These are phyloP conservation scores for Basipetospora sp. DNA, from an alignment of 2,329 filamentous ascomycete genomes.

Conservation along the genomic window DNA sequence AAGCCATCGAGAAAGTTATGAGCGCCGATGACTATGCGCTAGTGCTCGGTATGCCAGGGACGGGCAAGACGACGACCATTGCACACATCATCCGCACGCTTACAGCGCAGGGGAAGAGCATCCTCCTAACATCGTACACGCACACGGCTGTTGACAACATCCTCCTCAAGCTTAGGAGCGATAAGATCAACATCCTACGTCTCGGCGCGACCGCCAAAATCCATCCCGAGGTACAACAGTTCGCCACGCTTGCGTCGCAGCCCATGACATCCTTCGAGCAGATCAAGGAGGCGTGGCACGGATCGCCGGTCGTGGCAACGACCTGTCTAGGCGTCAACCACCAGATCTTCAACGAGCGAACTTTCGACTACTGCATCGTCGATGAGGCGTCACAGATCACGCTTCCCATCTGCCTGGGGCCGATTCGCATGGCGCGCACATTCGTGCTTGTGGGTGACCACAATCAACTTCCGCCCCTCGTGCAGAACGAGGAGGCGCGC, in stretches of 20 bases:
- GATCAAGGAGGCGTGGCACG: conserved; percentile 69
- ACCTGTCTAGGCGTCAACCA: conserved; percentile 90
- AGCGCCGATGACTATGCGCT: conserved; percentile 87
- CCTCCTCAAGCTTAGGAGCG: conserved; percentile 71
- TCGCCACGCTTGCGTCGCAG: conserved; percentile 63
- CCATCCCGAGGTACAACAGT: conserved; percentile 73
- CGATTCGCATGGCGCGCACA: conserved; percentile 78
- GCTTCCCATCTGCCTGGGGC: conserved; percentile 81
- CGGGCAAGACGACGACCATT: conserved; percentile 95
- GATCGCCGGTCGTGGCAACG: conserved; percentile 78
- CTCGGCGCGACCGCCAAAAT: conserved; percentile 75
- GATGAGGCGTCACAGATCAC: conserved; percentile 98
- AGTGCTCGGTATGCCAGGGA: conserved; percentile 96
- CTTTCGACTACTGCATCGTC: conserved; percentile 96
- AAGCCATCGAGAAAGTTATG: conserved; percentile 88
- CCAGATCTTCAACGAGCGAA: conserved; percentile 69
- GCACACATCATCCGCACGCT: conserved; percentile 90
- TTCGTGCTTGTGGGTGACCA: conserved; percentile 96
- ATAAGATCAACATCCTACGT: conserved; percentile 66
- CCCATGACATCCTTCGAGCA: conserved; percentile 68
- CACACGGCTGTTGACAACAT: conserved; percentile 98
- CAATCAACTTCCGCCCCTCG: conserved; percentile 84
- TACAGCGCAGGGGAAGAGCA: conserved; percentile 77
- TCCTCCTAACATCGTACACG: conserved; percentile 87
- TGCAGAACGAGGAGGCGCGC: conserved; percentile 78